Base-by-base conservation (phyloP, 768 basidiomycete species). In the Tricholomella constricta region DNA sequence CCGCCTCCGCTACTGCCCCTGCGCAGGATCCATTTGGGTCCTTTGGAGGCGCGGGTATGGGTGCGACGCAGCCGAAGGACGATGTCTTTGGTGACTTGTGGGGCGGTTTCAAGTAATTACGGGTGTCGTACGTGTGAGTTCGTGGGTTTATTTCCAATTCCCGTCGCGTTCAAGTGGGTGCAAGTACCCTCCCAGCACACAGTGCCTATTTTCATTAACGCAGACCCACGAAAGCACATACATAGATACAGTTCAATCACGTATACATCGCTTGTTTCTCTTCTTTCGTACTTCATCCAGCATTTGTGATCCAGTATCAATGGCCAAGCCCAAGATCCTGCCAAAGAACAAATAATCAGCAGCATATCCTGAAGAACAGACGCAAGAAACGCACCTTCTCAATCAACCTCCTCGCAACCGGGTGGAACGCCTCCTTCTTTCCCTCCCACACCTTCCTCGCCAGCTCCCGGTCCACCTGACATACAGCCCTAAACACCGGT, bases 11-110 rank as follows among this genome's bases (percentile, higher is more conserved):
- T 11, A 2, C 65, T 15, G 42, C 66, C 7, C 42, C 67, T 6
- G 58, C 63, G 11, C 56, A 67, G 26, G 75, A 79, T 59, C 44
- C 69, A 14, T 77, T 73, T 48, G 57, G 73, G 56, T 62, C 63
- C 45, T 58, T 65, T 42, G 63, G 56, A 22, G 47, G 46, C 14
- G 29, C 44, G 17, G 35, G n/a, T 23, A 15, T 34, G 15, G 36
- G 12, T 12, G 45, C 48, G 5, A 50, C 45, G 32, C 65, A 71
- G 54, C 86, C 88, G 74, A 87, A 79, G 69, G 90, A 91, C 56
- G 90, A 93, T 61, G 84, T 75, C 6, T 92, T 92, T 63, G 89
- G 87, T 6, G 89, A 92, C 69, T 68, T 93, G 44, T 92, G 91
- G 91, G 88, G 89, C 44, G 82, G 85, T 34, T 89, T 89, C 69